Evolutionary conservation across 768 basidiomycete species (phyloP).

Genomic region (Candolleomyces efflorescens): DNA sequence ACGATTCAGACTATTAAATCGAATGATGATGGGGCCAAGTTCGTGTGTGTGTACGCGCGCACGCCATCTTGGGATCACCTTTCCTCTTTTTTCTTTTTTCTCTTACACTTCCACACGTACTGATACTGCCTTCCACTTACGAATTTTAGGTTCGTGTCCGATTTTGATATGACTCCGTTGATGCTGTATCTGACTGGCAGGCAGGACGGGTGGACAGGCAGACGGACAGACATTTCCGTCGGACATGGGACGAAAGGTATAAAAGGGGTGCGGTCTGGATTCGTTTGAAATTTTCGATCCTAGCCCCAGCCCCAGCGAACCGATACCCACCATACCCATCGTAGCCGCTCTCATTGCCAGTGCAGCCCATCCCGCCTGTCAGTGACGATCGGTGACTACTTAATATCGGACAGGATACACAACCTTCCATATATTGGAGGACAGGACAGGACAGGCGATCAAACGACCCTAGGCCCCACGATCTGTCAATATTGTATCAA

Average conservation of each 20-base stretch:
- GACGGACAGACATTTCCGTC: background rate
- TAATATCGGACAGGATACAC: too few species aligned
- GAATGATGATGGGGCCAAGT: background rate
- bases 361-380: too few species aligned
- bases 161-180: conserved; percentile 1
- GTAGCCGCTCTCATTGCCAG: background rate
- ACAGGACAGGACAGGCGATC: background rate
- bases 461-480: background rate
- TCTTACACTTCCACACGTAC: background rate
- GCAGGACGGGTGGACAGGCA: background rate
- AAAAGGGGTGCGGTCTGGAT: background rate
- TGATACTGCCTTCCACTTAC: background rate
- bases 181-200: background rate
- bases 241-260: background rate
- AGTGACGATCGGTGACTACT: too few species aligned
- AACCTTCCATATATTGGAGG: too few species aligned
- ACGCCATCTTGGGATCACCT: background rate
- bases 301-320: too few species aligned
- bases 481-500: too few species aligned
- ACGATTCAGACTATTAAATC: background rate
- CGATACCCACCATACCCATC: background rate
- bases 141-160: background rate
- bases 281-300: too few species aligned
- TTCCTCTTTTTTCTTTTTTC: background rate
- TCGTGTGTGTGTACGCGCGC: background rate